Evolutionary conservation across 768 basidiomycete genomes (phyloP).

Genomic region (Chalciporus chontae): DNA sequence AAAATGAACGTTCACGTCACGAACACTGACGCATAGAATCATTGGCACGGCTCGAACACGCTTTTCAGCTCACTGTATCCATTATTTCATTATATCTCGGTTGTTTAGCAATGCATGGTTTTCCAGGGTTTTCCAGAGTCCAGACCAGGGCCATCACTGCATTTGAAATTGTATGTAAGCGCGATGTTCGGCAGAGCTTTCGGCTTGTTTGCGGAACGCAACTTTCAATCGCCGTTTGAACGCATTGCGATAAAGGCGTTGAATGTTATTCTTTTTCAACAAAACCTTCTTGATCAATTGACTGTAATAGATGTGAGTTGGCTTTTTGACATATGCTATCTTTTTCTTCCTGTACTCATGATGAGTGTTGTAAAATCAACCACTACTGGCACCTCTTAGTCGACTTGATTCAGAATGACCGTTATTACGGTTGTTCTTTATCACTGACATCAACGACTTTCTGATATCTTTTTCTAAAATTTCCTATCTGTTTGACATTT

Average conservation of each 20-base stretch:
- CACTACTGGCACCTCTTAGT: constrained; percentile 90
- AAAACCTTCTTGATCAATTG: neutral
- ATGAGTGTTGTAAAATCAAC: constrained; percentile 80
- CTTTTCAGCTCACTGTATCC: neutral
- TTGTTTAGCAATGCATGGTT: no score
- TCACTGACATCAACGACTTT: constrained; percentile 78
- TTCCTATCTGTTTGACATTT: neutral
- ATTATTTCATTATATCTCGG: no score
- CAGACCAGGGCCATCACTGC: no score
- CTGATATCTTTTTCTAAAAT: constrained; percentile 33
- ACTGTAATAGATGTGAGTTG: constrained; percentile 14
- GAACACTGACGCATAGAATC: neutral
- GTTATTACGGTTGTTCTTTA: constrained; percentile 38
- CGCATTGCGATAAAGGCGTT: neutral
- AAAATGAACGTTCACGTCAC: constrained; percentile 30
- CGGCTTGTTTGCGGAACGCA: no score
- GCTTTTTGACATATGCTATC: neutral
- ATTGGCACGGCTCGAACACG: neutral
- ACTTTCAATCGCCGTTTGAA: constrained; percentile 23
- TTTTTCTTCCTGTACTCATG: constrained; percentile 38
- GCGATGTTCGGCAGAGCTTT: no score
- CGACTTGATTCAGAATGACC: constrained; percentile 52
- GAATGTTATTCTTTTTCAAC: no score
- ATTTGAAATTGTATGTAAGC: no score
- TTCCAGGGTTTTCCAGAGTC: no score